Evolutionary conservation across 495 filamentous ascomycete species (phyloP), one percentile per base, ranked within the genome.

Genomic region (Pseudoneurospora amorphoporcata): DNA sequence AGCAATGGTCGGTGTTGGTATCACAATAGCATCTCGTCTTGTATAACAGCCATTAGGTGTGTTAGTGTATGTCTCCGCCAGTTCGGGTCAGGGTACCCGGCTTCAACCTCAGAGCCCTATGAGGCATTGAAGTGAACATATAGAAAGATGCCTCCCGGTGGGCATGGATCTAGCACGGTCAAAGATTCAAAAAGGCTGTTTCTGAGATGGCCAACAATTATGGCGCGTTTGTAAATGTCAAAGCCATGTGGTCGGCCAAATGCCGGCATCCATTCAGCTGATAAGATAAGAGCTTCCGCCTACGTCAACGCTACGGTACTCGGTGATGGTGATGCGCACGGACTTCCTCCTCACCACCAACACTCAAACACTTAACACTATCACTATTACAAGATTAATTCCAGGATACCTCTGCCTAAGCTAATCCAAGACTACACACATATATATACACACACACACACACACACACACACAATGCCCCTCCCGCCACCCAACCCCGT

Each of bases 401-500:
- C 23, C 23, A 23, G 23, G n/a, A n/a, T n/a, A n/a, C n/a, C n/a
- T n/a, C n/a, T n/a, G n/a, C n/a, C n/a, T n/a, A n/a, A n/a, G n/a
- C n/a, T n/a, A n/a, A n/a, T n/a, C n/a, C n/a, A n/a, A n/a, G n/a
- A n/a, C n/a, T n/a, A n/a, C n/a, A n/a, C n/a, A n/a, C n/a, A n/a
- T n/a, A n/a, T n/a, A n/a, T n/a, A n/a, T n/a, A n/a, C n/a, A n/a
- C 23, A 23, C 23, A 23, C 23, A 23, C 23, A 23, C 23, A 23
- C 23, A 23, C 23, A 23, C 23, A 23, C 23, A 23, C 23, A 23
- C 23, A 23, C 0, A 23, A 23, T 23, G 23, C 39, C 39, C 39
- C 38, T 65, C 42, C 74, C 74, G 3, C 72, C 77, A 7, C 77
- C 83, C 5, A 88, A 87, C 69, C 81, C 84, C 19, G 83, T 86